These are phyloP conservation scores for Ciborinia camelliae DNA, from an alignment of 2,329 filamentous ascomycete species.

Conservation along the genomic window DNA sequence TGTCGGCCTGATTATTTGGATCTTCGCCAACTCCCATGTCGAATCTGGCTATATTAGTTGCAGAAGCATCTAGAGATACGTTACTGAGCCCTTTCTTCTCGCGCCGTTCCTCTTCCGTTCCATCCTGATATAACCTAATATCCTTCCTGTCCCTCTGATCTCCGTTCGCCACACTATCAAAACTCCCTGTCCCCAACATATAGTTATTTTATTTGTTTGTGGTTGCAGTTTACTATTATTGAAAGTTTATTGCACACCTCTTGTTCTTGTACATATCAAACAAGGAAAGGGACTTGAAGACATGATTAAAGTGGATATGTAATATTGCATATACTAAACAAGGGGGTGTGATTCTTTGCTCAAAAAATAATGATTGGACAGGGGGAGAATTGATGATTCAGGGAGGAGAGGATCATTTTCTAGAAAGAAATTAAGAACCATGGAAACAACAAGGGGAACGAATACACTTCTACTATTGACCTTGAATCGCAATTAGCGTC, in stretches of 20 bases:
- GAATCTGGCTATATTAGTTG: neutral
- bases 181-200: constrained; percentile 1
- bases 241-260: constrained; percentile 11
- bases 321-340: neutral
- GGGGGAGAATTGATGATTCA: constrained; percentile 5
- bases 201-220: neutral
- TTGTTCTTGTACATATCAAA: constrained; percentile 2
- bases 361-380: constrained; percentile 1
- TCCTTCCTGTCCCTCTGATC: neutral
- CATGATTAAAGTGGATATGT: neutral
- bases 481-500: neutral
- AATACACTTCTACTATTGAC: neutral
- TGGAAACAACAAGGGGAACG: neutral
- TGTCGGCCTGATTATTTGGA: neutral
- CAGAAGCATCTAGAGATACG: neutral
- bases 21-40: neutral
- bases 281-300: neutral
- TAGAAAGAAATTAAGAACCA: neutral
- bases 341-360: constrained; percentile 8
- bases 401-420: neutral
- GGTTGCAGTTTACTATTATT: constrained; percentile 1
- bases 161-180: neutral
- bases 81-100: neutral
- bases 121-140: neutral
- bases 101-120: neutral